Evolutionary conservation across 2,329 filamentous ascomycete genomes (phyloP), one percentile per base, ranked within the genome.

Genomic region (Fusarium sp.): DNA sequence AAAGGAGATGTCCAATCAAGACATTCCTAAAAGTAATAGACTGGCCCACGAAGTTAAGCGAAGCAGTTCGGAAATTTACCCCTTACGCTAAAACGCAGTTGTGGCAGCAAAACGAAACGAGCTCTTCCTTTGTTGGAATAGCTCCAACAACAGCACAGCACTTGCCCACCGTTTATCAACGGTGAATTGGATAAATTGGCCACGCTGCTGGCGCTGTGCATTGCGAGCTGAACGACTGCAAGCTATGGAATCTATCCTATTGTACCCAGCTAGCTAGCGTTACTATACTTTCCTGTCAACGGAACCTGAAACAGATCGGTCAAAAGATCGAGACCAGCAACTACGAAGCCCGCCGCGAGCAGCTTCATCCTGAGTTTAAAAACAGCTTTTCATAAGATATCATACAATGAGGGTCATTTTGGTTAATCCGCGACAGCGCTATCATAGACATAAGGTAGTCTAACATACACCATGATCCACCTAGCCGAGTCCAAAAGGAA

Each of bases 1-100:
- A 33, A 44, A 34, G 17, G 40, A 56, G 13, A 51, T 15, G 22
- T 13, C 61, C 59, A 64, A 52, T 64, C 52, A 51, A 36, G 15
- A 33, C 5, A 38, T 18, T n/a, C 9, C 15, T 17, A 28, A 58
- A 63, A 49, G 42, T 49, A 49, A 64, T 40, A 15, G 22, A 20
- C 38, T 43, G 28, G 28, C 28, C 28, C 28, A 10, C 28, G 5
- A 24, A 24, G 7, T 28, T 42, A 22, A 18, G 15, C 11, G n/a
- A 60, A 40, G 45, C 15, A 42, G 8, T 15, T 65, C 62, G 46
- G 60, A 65, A 59, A 46, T 42, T 48, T 65, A 65, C 53, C 53
- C 62, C 62, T 65, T 43, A 53, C 62, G 56, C 62, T 65, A 65
- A 58, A 65, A 65, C 60, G n/a, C 62, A 65, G 62, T 65, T 65